Evolutionary conservation across 1,139 yeast genomes (phyloP), one percentile per base, ranked within the genome.

Genomic region (Kodamaea alishanica): DNA sequence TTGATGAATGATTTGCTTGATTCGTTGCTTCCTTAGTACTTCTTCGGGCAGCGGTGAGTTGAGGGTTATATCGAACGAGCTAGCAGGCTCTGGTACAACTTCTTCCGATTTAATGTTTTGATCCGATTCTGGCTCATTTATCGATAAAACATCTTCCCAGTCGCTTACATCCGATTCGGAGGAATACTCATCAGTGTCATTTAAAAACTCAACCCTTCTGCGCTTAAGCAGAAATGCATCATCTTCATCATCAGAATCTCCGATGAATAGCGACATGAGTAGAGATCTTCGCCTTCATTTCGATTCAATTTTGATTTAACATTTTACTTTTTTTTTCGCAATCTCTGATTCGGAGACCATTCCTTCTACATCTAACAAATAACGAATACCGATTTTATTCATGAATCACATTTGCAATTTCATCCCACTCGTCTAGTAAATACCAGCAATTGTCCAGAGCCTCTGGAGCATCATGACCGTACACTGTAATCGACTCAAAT

Each of bases 401-500:
- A 45, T 69, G 73, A 15, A 70, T 52, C 12, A 65, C 54, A 11
- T 52, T 52, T 34, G 69, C 55, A 11, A 70, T 49, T 4, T 54
- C 54, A 8, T 52, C 46, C 68, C 67, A 69, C 46, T 70, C 75
- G 2, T 51, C 49, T n/a, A 67, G 47, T 37, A 65, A 43, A 7
- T 49, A 42, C 65, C 71, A 69, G 36, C 65, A 65, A 43, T 62
- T 62, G 31, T 54, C 53, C 48, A 50, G 60, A 24, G 53, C 60
- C 2, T 56, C 55, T 5, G 63, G 57, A 3, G 61, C 44, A 41
- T 70, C 76, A 40, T 71, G 77, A 11, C 75, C 75, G 46, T 59
- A 71, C 0, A 67, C 51, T 4, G 52, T 49, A 22, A 71, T 43
- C 6, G 51, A 44, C 8, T 59, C 50, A 44, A 70, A 66, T 34